Conservation (phyloP, 768 basidiomycete genomes). For the Ramaria rubella region DNA sequence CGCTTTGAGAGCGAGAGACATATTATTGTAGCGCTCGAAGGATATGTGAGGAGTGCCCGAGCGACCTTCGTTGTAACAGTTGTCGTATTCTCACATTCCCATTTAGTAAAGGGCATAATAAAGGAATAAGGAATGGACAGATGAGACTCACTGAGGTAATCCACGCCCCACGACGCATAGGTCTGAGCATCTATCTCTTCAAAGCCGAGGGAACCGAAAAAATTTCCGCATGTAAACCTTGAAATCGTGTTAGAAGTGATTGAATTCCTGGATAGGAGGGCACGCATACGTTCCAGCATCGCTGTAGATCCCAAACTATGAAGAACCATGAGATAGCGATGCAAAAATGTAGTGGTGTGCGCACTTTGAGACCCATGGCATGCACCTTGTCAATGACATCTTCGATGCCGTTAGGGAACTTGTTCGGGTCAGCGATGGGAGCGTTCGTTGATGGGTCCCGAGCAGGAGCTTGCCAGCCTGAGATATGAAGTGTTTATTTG, state of each 20-base stretch:
- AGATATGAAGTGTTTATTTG: not conserved
- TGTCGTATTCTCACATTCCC: constrained; percentile 37
- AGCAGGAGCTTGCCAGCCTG: constrained; percentile 30
- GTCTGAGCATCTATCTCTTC: constrained; percentile 37
- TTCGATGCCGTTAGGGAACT: constrained; percentile 28
- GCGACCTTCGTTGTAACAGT: constrained; percentile 35
- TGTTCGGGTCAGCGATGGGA: constrained; percentile 25
- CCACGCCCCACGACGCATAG: constrained; percentile 34
- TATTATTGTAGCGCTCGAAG: constrained; percentile 30
- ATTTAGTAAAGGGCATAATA: no score
- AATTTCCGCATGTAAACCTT: constrained; percentile 31
- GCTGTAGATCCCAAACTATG: constrained; percentile 8
- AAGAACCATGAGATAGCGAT: not conserved
- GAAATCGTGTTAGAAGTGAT: not conserved
- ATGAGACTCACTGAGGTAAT: constrained; percentile 31
- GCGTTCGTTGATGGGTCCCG: constrained; percentile 26
- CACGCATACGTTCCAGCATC: constrained; percentile 5
- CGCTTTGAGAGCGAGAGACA: constrained; percentile 32
- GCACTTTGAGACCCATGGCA: constrained; percentile 27
- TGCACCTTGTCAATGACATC: constrained; percentile 28
- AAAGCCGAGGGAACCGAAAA: constrained; percentile 34
- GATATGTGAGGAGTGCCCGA: constrained; percentile 31
- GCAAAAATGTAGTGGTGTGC: not conserved
- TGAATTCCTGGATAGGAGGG: not conserved
- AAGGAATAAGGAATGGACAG: no score